phyloP scores from a whole-genome alignment of 164 flowering plant genomes.

The Chimonanthus salicifolius region DNA sequence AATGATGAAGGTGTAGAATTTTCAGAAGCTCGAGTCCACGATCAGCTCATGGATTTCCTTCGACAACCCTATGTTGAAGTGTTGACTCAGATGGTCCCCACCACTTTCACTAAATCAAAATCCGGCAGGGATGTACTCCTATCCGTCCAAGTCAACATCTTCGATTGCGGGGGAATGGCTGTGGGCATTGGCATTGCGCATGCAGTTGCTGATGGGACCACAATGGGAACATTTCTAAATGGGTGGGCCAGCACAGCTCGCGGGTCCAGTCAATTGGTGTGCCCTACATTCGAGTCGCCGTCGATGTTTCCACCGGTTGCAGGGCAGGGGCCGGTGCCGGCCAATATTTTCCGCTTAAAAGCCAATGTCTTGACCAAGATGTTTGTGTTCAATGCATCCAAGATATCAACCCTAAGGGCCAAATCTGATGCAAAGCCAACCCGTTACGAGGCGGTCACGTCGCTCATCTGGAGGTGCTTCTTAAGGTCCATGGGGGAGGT shows the following conservation, averaged over 20 bases:
- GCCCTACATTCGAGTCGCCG: not conserved
- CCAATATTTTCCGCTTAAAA: not conserved
- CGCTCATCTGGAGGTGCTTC: conserved; percentile 7
- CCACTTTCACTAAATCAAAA: not conserved
- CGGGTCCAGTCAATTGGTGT: not conserved
- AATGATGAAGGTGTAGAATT: not conserved
- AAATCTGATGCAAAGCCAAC: not conserved
- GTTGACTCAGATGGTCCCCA: not conserved
- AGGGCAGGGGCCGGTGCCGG: not conserved
- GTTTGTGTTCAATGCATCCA: not conserved
- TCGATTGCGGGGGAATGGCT: conserved; percentile 6
- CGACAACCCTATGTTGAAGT: not conserved
- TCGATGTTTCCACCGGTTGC: not conserved
- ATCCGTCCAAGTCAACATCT: not conserved
- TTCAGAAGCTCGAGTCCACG: not conserved
- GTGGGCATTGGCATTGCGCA: not conserved
- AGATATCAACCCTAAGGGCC: not conserved
- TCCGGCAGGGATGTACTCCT: not conserved
- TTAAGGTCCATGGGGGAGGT: not conserved
- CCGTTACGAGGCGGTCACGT: not conserved
- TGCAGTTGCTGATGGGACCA: not conserved
- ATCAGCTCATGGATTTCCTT: not conserved
- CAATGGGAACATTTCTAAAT: not conserved
- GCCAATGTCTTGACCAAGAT: not conserved
- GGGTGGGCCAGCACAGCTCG: not conserved